Percentiles rank a stretch among this genome's conserved stretches.
Conservation (phyloP, 148 eudicot species). For the Chenopodium suecicum region DNA sequence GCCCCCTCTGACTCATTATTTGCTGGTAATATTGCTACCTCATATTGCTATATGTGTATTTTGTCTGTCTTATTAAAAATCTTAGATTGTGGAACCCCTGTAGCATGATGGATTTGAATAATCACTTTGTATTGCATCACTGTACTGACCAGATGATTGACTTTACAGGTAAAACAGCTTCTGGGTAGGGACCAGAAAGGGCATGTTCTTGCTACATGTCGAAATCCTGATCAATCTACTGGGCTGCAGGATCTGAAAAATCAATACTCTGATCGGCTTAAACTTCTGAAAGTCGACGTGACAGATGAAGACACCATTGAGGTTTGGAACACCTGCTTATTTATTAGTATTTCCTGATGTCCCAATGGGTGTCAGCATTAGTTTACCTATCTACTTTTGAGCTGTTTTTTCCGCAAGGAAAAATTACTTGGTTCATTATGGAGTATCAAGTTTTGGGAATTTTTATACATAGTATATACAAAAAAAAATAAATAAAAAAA, state of each 20-base stretch:
- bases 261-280: conserved; percentile 66
- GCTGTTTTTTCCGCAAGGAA: neutral
- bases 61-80: neutral
- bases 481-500: no score
- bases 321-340: conserved; percentile 36
- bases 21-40: neutral
- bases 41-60: neutral
- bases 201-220: conserved; percentile 82
- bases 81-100: neutral
- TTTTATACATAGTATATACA: no score
- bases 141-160: neutral
- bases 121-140: neutral
- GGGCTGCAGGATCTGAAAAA: conserved; percentile 68
- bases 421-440: neutral
- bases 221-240: conserved; percentile 61
- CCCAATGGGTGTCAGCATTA: neutral
- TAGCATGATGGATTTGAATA: neutral
- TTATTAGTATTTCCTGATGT: neutral
- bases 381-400: neutral
- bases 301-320: conserved; percentile 71
- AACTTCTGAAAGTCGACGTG: conserved; percentile 66
- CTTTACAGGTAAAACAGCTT: conserved; percentile 71
- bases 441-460: neutral
- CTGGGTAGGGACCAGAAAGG: conserved; percentile 65
- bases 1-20: neutral